These are phyloP conservation scores for Acer campestre DNA, from an alignment of 345 rosid genomes.

Conservation along the genomic window DNA sequence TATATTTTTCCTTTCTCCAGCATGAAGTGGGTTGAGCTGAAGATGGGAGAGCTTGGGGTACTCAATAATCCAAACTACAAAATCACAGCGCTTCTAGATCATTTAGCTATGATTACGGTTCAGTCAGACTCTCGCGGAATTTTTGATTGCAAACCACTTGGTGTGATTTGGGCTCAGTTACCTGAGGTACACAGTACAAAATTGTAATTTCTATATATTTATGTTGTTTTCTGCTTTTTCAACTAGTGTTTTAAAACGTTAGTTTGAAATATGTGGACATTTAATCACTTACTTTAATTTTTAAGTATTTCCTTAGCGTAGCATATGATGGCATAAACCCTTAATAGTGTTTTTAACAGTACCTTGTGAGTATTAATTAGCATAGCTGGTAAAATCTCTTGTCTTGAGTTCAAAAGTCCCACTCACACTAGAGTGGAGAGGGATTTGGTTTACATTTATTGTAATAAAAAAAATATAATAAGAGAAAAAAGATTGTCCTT, in stretches of 20 bases:
- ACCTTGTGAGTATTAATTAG: no score
- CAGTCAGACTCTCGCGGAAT: conserved; percentile 84
- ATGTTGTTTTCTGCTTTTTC: neutral
- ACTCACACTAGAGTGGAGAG: neutral
- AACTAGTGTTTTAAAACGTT: neutral
- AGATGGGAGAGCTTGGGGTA: conserved; percentile 98
- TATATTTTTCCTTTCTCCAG: conserved; percentile 38
- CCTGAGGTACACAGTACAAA: conserved; percentile 59
- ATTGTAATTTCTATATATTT: neutral
- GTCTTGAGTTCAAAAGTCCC: no score
- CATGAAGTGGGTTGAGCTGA: conserved; percentile 98
- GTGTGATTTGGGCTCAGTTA: conserved; percentile 85
- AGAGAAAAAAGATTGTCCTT: neutral
- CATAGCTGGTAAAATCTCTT: no score
- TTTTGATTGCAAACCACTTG: conserved; percentile 94
- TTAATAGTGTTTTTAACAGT: neutral
- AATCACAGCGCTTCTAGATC: conserved; percentile 92
- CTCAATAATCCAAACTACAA: conserved; percentile 84
- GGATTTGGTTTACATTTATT: neutral
- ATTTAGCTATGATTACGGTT: conserved; percentile 92
- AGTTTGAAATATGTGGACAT: neutral
- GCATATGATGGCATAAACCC: neutral
- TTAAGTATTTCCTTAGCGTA: neutral
- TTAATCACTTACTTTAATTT: neutral
- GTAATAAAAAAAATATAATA: neutral